Percentiles rank a stretch among this genome's conserved stretches.
These are phyloP conservation scores for Penicillium sp. DNA, from an alignment of 2,329 filamentous ascomycete species.

Conservation along the genomic window DNA sequence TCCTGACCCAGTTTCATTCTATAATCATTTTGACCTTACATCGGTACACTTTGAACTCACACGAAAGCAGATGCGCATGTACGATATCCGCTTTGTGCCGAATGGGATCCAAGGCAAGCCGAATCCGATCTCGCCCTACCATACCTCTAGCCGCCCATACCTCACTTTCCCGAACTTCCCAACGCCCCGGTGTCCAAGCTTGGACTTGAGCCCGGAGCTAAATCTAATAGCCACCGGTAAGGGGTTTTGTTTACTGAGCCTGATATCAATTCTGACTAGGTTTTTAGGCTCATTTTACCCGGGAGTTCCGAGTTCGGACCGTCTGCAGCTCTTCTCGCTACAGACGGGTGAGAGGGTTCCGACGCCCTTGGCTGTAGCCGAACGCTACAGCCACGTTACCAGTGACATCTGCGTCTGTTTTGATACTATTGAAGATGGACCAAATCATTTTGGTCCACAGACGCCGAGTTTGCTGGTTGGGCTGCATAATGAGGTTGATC, in stretches of 20 bases:
- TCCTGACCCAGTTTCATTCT: background rate
- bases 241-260: conserved; percentile 7
- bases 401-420: conserved; percentile 33
- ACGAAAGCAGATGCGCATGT: conserved; percentile 35
- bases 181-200: conserved; percentile 25
- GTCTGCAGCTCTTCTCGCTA: conserved; percentile 20
- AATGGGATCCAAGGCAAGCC: conserved; percentile 25
- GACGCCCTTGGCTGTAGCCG: conserved; percentile 23
- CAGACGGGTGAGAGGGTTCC: conserved; percentile 30
- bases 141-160: conserved; percentile 33
- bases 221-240: conserved; percentile 37
- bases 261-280: too few relatives aligned
- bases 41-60: too few relatives aligned
- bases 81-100: conserved; percentile 37
- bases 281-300: too few relatives aligned
- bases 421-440: conserved; percentile 13
- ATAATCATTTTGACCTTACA: too few relatives aligned
- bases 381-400: conserved; percentile 24
- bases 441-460: conserved; percentile 20
- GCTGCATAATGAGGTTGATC: conserved; percentile 29
- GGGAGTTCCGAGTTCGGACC: too few relatives aligned
- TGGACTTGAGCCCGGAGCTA: conserved; percentile 36
- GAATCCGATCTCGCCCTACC: conserved; percentile 23
- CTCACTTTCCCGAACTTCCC: conserved; percentile 33
- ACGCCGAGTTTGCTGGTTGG: conserved; percentile 34